phyloP scores from a whole-genome alignment of 495 filamentous ascomycete genomes.

The Aspergillus heteromorphus region DNA sequence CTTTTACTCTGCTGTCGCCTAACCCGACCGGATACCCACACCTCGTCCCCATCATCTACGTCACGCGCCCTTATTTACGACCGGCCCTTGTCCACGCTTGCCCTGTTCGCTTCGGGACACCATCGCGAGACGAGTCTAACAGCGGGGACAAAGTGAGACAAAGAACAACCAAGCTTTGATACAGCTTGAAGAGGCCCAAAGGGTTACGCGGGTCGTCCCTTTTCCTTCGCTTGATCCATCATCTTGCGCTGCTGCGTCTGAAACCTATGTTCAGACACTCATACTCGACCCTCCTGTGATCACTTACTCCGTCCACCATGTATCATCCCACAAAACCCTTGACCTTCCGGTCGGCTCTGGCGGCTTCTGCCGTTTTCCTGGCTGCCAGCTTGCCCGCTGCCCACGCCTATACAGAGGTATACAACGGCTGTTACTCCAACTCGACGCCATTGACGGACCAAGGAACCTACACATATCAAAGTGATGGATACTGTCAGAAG shows the following conservation, averaged over 20 bases:
- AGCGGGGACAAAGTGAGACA: not conserved
- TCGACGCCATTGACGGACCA: constrained; percentile 23
- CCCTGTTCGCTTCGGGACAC: not conserved
- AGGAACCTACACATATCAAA: constrained; percentile 42
- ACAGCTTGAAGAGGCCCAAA: constrained; percentile 19
- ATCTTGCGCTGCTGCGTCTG: constrained; percentile 19
- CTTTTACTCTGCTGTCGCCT: not conserved
- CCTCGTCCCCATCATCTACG: not conserved
- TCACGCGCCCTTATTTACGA: not conserved
- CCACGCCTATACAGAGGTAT: constrained; percentile 18
- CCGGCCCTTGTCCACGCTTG: not conserved
- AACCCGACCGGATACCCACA: not conserved
- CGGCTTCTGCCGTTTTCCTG: constrained; percentile 25
- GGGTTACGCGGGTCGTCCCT: constrained; percentile 48
- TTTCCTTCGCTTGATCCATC: constrained; percentile 21
- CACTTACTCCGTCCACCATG: not conserved
- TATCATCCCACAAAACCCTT: constrained; percentile 15
- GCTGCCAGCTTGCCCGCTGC: constrained; percentile 16
- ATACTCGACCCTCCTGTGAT: not conserved
- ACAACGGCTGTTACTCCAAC: constrained; percentile 31
- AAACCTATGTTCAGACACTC: constrained; percentile 13
- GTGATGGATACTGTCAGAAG: constrained; percentile 43
- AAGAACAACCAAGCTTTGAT: not conserved
- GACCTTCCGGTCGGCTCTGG: constrained; percentile 24
- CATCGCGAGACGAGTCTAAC: not conserved